Evolutionary conservation across 2,329 filamentous ascomycete genomes (phyloP).

Genomic region (Fulvia fulva): DNA sequence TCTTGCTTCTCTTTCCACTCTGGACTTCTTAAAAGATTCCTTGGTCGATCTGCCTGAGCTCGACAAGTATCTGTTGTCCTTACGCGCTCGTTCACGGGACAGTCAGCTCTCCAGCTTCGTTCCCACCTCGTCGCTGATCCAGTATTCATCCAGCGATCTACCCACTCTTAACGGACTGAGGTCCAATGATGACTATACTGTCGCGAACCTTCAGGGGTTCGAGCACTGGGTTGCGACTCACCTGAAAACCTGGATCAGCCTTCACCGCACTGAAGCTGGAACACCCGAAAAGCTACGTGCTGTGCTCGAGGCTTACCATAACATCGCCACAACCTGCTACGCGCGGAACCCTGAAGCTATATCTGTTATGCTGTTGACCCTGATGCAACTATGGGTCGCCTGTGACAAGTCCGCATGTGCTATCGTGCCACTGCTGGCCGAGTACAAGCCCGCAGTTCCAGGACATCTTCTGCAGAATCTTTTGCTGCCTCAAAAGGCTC

Average conservation of each 20-base stretch:
- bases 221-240: constrained; percentile 21
- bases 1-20: not conserved
- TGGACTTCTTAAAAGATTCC: constrained; percentile 19
- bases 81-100: constrained; percentile 1
- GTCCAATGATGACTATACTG: constrained; percentile 1
- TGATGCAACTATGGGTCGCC: constrained; percentile 56
- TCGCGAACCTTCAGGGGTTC: constrained; percentile 16
- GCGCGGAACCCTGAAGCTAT: constrained; percentile 46
- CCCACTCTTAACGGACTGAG: constrained; percentile 10
- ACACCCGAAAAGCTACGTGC: not conserved
- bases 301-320: constrained; percentile 20
- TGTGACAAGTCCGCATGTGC: constrained; percentile 50
- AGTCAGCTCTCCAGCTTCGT: constrained; percentile 2
- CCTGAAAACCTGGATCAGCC: constrained; percentile 14
- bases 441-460: constrained; percentile 52
- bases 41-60: constrained; percentile 13
- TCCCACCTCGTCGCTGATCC: constrained; percentile 10
- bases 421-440: constrained; percentile 45
- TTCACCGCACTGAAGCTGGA: not conserved
- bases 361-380: constrained; percentile 50
- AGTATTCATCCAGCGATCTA: not conserved
- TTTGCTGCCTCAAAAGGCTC: constrained; percentile 44
- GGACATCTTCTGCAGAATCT: constrained; percentile 53
- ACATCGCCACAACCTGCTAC: constrained; percentile 35
- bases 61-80: constrained; percentile 15